Evolutionary conservation across 2,329 filamentous ascomycete genomes (phyloP).

Genomic region (Camillea tinctor): DNA sequence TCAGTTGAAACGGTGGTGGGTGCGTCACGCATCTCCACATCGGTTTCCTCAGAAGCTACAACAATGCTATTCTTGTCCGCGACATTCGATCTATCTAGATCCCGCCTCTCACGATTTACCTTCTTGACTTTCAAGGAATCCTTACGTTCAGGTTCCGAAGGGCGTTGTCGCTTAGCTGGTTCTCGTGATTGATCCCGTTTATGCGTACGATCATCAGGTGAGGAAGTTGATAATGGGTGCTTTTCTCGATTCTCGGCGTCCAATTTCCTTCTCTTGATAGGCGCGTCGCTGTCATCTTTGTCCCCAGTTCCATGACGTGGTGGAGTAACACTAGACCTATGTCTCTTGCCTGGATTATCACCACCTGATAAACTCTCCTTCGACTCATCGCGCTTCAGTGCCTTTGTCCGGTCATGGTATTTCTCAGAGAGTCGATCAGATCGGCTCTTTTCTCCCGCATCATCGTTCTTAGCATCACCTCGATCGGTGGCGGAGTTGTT

Average conservation of each 20-base stretch:
- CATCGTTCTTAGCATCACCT: slow-evolving; percentile 49
- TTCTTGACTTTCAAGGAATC: slow-evolving; percentile 39
- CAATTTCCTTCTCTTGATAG: slow-evolving; percentile 56
- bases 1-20: slow-evolving; percentile 26
- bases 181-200: slow-evolving; percentile 46
- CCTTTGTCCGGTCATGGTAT: slow-evolving; percentile 59
- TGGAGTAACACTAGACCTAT: slow-evolving; percentile 58
- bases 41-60: slow-evolving; percentile 56
- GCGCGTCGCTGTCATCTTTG: slow-evolving; percentile 51
- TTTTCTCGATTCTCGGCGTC: slow-evolving; percentile 54
- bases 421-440: slow-evolving; percentile 47
- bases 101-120: slow-evolving; percentile 40
- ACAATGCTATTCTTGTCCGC: slow-evolving; percentile 51
- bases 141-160: slow-evolving; percentile 38
- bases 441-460: slow-evolving; percentile 47
- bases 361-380: slow-evolving; percentile 52
- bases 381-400: slow-evolving; percentile 60
- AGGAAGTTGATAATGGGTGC: slow-evolving; percentile 41
- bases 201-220: slow-evolving; percentile 46
- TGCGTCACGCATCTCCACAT: slow-evolving; percentile 56
- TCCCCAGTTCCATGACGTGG: slow-evolving; percentile 51
- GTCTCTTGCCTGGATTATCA: slow-evolving; percentile 56
- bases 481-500: slow-evolving; percentile 55
- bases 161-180: slow-evolving; percentile 32
- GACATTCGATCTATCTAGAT: slow-evolving; percentile 39